phyloP scores from a whole-genome alignment of 1,139 yeast genomes.

The Nakaseomyces sp. region DNA sequence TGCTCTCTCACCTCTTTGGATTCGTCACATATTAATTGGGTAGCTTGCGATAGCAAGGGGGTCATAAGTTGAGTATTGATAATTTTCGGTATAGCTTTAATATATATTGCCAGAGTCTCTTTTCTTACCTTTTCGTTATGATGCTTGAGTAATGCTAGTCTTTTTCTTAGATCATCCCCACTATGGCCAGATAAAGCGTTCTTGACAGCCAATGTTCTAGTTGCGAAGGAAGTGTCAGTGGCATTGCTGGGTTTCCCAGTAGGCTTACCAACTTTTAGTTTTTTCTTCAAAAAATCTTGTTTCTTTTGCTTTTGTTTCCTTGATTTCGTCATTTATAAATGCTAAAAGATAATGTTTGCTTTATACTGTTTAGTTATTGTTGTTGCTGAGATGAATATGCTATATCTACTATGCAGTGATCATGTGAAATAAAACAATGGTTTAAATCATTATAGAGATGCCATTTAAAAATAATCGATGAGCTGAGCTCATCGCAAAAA shows the following conservation, averaged over 20 bases:
- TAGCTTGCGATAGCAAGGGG: constrained; percentile 25
- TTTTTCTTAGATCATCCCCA: constrained; percentile 45
- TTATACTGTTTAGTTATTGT: no score
- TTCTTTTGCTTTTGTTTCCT: constrained; percentile 31
- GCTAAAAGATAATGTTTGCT: no score
- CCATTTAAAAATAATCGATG: neutral
- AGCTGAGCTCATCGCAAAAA: neutral
- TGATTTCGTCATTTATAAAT: constrained; percentile 9
- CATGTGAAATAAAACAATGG: no score
- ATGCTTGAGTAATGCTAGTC: constrained; percentile 64
- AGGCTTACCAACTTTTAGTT: constrained; percentile 82
- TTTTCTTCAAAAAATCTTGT: constrained; percentile 47
- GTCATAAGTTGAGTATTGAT: constrained; percentile 25
- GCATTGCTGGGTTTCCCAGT: constrained; percentile 60
- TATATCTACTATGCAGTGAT: neutral
- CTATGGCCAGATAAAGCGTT: constrained; percentile 35
- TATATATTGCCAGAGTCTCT: constrained; percentile 53
- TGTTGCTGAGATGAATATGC: neutral
- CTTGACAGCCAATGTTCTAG: constrained; percentile 62
- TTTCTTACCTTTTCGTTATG: constrained; percentile 67
- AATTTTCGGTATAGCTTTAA: constrained; percentile 39
- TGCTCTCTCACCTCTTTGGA: constrained; percentile 52
- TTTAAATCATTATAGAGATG: no score
- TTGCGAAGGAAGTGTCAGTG: constrained; percentile 77
- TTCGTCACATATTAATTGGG: constrained; percentile 31